Percentiles rank a stretch among this genome's conserved stretches.
Evolutionary conservation across 2,329 filamentous ascomycete species (phyloP).

Genomic region (Botrytis hyacinthi): DNA sequence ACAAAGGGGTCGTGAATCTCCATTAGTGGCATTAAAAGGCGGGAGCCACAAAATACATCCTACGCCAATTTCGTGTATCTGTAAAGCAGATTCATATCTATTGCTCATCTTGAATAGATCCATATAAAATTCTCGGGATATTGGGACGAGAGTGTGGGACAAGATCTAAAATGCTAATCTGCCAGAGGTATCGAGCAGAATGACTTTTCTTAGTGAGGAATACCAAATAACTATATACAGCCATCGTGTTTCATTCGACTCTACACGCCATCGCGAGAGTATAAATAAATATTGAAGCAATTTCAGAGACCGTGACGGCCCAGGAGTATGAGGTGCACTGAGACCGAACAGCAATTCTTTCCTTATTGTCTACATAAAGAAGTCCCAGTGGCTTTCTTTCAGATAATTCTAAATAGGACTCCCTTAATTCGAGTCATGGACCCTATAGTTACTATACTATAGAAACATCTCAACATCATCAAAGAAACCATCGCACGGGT

Average conservation of each 20-base stretch:
- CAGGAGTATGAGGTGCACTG: not conserved
- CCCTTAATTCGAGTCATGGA: not conserved
- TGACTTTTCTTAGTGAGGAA: not conserved
- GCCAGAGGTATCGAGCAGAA: not conserved
- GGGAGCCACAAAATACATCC: not conserved
- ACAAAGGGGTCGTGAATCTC: not conserved
- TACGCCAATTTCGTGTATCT: not conserved
- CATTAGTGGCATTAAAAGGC: not conserved
- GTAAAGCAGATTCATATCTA: not conserved
- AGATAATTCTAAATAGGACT: not conserved
- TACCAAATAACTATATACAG: not conserved
- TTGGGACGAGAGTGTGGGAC: not conserved
- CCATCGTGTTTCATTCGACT: not conserved
- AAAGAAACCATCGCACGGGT: not conserved
- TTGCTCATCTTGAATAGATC: not conserved
- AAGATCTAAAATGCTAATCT: not conserved
- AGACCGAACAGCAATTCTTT: not conserved
- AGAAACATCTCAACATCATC: not conserved
- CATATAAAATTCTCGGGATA: not conserved
- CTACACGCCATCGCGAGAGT: not conserved
- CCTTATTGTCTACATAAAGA: not conserved
- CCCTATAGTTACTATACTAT: not conserved
- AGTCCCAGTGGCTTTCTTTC: not conserved
- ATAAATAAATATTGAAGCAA: not conserved
- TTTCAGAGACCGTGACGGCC: not conserved